A percentile compares a stretch with the other conserved stretches of the same genome.
Conservation (phyloP, 768 basidiomycete genomes). For the Termitomyces sp. region DNA sequence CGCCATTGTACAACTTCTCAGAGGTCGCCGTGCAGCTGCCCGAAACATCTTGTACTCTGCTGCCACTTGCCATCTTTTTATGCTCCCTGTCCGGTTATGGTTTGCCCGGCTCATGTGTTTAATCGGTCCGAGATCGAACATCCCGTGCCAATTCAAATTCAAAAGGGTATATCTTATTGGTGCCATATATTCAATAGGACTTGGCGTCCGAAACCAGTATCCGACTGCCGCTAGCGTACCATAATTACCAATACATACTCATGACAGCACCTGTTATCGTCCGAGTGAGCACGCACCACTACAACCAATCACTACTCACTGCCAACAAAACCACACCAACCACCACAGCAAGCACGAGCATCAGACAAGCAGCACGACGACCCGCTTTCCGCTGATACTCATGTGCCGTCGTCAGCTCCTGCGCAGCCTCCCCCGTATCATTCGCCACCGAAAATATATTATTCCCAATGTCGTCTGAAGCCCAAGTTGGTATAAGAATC, state of each 20-base stretch:
- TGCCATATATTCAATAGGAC: no score
- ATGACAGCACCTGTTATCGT: slow-evolving; percentile 13
- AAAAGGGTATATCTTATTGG: no score
- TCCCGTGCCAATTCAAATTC: no score
- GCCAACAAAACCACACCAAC: slow-evolving; percentile 87
- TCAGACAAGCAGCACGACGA: slow-evolving; percentile 82
- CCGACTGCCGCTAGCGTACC: not conserved
- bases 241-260: slow-evolving; percentile 16
- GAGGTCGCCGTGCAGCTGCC: not conserved
- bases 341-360: slow-evolving; percentile 85
- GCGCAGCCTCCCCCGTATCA: slow-evolving; percentile 79
- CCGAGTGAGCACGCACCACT: not conserved
- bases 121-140: no score
- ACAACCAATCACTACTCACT: slow-evolving; percentile 48
- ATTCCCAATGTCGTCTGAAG: slow-evolving; percentile 88
- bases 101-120: no score
- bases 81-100: no score
- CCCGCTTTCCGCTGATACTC: slow-evolving; percentile 96
- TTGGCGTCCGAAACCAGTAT: no score
- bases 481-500: not conserved
- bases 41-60: not conserved
- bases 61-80: no score
- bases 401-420: slow-evolving; percentile 84
- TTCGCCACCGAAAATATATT: slow-evolving; percentile 86
- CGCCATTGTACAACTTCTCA: not conserved